Evolutionary conservation across 495 filamentous ascomycete genomes (phyloP).

Genomic region (Saxophila tyrrhenica): DNA sequence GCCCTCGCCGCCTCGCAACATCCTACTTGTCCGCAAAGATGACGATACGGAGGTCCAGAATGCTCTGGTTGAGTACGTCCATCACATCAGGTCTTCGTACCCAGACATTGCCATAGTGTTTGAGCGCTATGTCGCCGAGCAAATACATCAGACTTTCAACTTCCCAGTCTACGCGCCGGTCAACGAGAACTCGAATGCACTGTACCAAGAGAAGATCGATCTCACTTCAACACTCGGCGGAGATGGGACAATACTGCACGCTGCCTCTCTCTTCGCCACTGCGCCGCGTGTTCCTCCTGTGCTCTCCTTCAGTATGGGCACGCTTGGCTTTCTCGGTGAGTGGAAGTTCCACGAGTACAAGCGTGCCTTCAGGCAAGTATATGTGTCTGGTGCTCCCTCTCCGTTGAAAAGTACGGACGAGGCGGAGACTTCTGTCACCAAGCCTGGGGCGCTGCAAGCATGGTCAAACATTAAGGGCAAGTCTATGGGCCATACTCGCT

Average conservation of each 20-base stretch:
- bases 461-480: slow-evolving; percentile 72
- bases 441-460: slow-evolving; percentile 30
- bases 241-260: slow-evolving; percentile 89
- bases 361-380: slow-evolving; percentile 80
- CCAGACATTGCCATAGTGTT: slow-evolving; percentile 72
- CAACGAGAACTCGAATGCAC: neutral
- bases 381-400: slow-evolving; percentile 66
- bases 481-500: slow-evolving; percentile 62
- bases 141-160: slow-evolving; percentile 59
- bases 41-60: slow-evolving; percentile 57
- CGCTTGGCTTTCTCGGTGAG: slow-evolving; percentile 86
- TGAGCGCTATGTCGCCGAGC: slow-evolving; percentile 59
- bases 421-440: slow-evolving; percentile 1
- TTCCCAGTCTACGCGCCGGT: slow-evolving; percentile 58
- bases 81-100: slow-evolving; percentile 70
- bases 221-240: slow-evolving; percentile 81
- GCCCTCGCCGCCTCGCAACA: slow-evolving; percentile 78
- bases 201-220: slow-evolving; percentile 61
- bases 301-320: slow-evolving; percentile 94
- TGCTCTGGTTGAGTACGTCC: slow-evolving; percentile 66
- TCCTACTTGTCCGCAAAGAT: slow-evolving; percentile 82
- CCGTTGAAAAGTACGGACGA: slow-evolving; percentile 14
- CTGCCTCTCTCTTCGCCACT: slow-evolving; percentile 81
- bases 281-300: slow-evolving; percentile 74
- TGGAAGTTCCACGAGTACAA: slow-evolving; percentile 92